Evolutionary conservation across 1,284 basidiomycete genomes (phyloP).

Genomic region (Porogramme epimiltina): DNA sequence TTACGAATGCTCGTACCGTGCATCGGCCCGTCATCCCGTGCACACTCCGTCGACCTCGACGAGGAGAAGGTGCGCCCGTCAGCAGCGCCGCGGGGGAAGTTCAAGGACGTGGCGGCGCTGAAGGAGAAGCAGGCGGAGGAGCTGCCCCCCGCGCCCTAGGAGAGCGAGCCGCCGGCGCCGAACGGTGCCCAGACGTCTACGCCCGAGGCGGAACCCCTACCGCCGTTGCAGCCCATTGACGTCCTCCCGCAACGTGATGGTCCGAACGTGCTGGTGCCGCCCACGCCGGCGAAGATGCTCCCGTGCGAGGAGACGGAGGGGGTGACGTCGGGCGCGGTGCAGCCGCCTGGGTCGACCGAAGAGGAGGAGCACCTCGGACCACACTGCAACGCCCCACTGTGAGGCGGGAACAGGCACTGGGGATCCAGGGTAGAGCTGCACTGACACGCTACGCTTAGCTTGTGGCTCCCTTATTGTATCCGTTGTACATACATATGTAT

Average conservation of each 20-base stretch:
- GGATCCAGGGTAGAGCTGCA: no score
- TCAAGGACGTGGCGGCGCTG: constrained; percentile 17
- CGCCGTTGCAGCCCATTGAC: constrained; percentile 28
- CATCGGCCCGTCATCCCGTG: constrained; percentile 40
- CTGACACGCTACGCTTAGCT: no score
- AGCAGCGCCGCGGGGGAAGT: constrained; percentile 8
- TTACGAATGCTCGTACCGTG: constrained; percentile 53
- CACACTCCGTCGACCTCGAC: constrained; percentile 37
- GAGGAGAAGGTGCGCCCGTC: constrained; percentile 17
- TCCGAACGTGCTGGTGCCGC: no score
- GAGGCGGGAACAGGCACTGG: no score
- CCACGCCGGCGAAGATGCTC: no score
- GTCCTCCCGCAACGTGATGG: constrained; percentile 27
- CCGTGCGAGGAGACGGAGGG: no score
- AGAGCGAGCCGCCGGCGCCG: constrained; percentile 17
- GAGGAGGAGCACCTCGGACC: no score
- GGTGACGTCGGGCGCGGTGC: no score
- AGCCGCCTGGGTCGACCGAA: no score
- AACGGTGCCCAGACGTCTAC: constrained; percentile 15
- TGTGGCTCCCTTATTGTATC: no score
- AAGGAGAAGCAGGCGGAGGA: constrained; percentile 35
- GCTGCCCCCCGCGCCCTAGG: constrained; percentile 26
- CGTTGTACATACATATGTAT: no score
- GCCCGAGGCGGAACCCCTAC: constrained; percentile 20
- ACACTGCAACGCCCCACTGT: no score